These are phyloP conservation scores for Aspergillus candidus DNA, from an alignment of 2,329 filamentous ascomycete genomes.

Conservation along the genomic window DNA sequence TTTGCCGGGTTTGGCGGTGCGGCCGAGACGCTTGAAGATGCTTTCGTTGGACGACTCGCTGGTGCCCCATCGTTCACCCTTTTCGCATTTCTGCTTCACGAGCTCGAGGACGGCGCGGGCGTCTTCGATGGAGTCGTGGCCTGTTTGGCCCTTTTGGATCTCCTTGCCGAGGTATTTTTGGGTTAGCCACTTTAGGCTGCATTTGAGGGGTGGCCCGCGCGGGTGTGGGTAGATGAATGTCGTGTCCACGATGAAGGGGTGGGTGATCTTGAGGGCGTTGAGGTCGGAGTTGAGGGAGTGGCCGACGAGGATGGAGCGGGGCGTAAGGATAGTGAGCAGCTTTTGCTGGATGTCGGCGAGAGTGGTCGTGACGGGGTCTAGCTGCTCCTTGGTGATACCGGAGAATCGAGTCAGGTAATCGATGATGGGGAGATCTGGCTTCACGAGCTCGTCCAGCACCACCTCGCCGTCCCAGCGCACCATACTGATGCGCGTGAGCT, in stretches of 20 bases:
- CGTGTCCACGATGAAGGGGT: constrained; percentile 92
- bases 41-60: constrained; percentile 75
- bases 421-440: constrained; percentile 77
- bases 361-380: constrained; percentile 76
- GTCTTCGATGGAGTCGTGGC: constrained; percentile 91
- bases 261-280: constrained; percentile 74
- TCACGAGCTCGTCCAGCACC: constrained; percentile 85
- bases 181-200: constrained; percentile 80
- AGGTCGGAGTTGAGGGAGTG: constrained; percentile 52
- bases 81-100: constrained; percentile 92
- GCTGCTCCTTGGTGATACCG: constrained; percentile 82
- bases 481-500: constrained; percentile 82
- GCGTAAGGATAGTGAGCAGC: constrained; percentile 61
- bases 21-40: constrained; percentile 74
- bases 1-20: constrained; percentile 44
- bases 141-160: constrained; percentile 73
- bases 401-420: constrained; percentile 91
- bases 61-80: constrained; percentile 78
- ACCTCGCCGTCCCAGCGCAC: constrained; percentile 78
- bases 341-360: constrained; percentile 74
- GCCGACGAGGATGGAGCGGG: constrained; percentile 41
- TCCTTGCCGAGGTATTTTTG: constrained; percentile 80
- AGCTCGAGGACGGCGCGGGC: constrained; percentile 86
- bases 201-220: constrained; percentile 81
- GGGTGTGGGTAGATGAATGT: constrained; percentile 85